These are phyloP conservation scores for Candida loeiensis DNA, from an alignment of 805 yeast genomes.

Conservation along the genomic window DNA sequence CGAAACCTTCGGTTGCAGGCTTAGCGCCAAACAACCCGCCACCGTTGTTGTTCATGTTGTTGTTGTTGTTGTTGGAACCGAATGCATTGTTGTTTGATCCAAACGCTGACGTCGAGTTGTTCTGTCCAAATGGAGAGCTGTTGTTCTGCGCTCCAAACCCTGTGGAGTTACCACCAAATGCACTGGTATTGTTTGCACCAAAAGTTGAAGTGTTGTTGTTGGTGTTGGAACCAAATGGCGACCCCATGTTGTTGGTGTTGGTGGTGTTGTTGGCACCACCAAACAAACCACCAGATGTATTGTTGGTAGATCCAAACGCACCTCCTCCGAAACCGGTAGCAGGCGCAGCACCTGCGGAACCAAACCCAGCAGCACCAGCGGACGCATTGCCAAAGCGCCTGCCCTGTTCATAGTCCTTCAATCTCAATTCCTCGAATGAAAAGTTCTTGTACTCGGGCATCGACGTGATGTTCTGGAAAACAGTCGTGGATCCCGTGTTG, in stretches of 20 bases:
- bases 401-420: constrained; percentile 78
- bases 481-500: constrained; percentile 48
- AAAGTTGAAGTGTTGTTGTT: constrained; percentile 26
- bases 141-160: constrained; percentile 39
- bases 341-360: constrained; percentile 13
- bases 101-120: constrained; percentile 18
- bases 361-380: constrained; percentile 25
- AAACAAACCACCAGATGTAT: constrained; percentile 10
- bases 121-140: constrained; percentile 14
- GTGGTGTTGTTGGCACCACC: constrained; percentile 15
- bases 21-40: constrained; percentile 47
- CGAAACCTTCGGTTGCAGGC: too few species aligned
- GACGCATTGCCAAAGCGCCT: constrained; percentile 54
- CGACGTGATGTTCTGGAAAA: constrained; percentile 70
- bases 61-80: constrained; percentile 13
- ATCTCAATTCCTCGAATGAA: constrained; percentile 84
- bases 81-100: constrained; percentile 21
- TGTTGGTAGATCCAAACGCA: constrained; percentile 14
- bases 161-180: constrained; percentile 24
- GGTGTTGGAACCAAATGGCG: constrained; percentile 13
- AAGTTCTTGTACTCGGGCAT: constrained; percentile 88
- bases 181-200: constrained; percentile 15
- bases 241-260: constrained; percentile 19
- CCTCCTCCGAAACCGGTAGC: constrained; percentile 28
- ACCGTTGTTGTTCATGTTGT: constrained; percentile 26